phyloP scores from a whole-genome alignment of 192 early-diverging fungal genomes.

The Spinellus fusiger region DNA sequence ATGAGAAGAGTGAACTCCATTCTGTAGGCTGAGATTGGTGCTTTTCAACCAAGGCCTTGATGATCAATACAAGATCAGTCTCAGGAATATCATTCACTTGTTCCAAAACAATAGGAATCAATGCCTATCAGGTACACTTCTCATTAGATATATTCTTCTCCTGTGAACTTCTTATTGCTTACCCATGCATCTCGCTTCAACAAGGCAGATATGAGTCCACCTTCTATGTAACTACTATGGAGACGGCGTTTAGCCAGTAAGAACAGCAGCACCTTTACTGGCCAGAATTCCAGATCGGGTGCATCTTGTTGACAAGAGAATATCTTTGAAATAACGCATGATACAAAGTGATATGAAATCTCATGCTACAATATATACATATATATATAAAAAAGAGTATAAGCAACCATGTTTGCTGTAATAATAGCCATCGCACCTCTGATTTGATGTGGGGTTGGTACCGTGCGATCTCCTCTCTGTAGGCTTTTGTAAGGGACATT shows the following conservation, averaged over 20 bases:
- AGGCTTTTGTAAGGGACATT: neutral
- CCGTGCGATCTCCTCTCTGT: neutral
- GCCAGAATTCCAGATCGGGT: conserved; percentile 37
- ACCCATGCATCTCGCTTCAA: conserved; percentile 42
- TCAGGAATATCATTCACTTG: conserved; percentile 43
- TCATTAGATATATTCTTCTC: too few species aligned
- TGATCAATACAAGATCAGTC: conserved; percentile 32
- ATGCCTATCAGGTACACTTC: conserved; percentile 1
- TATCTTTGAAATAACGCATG: conserved; percentile 28
- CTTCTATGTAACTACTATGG: conserved; percentile 20
- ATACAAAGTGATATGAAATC: conserved; percentile 36
- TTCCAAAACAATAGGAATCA: conserved; percentile 37
- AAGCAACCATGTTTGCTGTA: neutral
- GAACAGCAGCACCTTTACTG: conserved; percentile 30
- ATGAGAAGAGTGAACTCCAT: conserved; percentile 13
- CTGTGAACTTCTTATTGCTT: too few species aligned
- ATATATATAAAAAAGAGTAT: neutral
- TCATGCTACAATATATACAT: conserved; percentile 3
- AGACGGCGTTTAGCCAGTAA: conserved; percentile 25
- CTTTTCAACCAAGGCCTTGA: conserved; percentile 35
- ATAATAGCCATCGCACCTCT: neutral
- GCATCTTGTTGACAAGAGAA: conserved; percentile 19
- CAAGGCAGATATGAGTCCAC: conserved; percentile 29
- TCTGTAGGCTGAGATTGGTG: neutral
- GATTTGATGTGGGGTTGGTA: neutral